phyloP scores from a whole-genome alignment of 306 rosid species.

The Prunus padus region DNA sequence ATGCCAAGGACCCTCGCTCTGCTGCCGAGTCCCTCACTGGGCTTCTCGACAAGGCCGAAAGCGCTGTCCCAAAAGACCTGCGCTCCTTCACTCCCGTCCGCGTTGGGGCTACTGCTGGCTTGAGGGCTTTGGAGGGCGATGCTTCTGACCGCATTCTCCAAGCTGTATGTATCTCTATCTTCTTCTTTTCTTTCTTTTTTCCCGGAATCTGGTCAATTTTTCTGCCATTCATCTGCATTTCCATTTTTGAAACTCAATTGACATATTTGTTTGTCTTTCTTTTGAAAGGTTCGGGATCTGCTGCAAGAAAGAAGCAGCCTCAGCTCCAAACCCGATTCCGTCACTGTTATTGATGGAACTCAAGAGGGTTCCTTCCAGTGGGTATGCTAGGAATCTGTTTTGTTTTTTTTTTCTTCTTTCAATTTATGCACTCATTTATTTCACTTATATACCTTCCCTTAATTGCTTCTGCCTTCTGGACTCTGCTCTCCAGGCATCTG shows the following conservation, averaged over 20 bases:
- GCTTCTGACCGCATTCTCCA: slow-evolving; percentile 79
- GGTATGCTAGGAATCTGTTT: slow-evolving; percentile 44
- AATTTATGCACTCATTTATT: not conserved
- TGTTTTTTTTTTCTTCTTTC: not conserved
- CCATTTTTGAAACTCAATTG: not conserved
- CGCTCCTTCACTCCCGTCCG: slow-evolving; percentile 82
- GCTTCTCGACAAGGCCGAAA: slow-evolving; percentile 70
- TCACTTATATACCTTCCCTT: not conserved
- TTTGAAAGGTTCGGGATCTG: slow-evolving; percentile 74
- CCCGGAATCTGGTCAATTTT: not conserved
- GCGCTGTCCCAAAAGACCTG: slow-evolving; percentile 69
- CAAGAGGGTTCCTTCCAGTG: slow-evolving; percentile 97
- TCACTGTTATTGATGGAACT: slow-evolving; percentile 86
- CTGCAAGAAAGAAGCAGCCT: slow-evolving; percentile 58
- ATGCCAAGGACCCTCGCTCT: slow-evolving; percentile 58
- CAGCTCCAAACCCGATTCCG: slow-evolving; percentile 53
- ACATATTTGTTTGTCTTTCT: not conserved
- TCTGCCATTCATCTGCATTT: not conserved
- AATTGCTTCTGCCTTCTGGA: not conserved
- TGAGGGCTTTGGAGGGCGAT: slow-evolving; percentile 80
- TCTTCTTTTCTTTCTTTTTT: not conserved
- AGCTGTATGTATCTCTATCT: slow-evolving; percentile 50
- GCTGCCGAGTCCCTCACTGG: slow-evolving; percentile 72
- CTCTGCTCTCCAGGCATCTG: not conserved
- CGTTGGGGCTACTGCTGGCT: slow-evolving; percentile 99